Evolutionary conservation across 148 eudicot genomes (phyloP).

Genomic region (Vaccinium macrocarpon): DNA sequence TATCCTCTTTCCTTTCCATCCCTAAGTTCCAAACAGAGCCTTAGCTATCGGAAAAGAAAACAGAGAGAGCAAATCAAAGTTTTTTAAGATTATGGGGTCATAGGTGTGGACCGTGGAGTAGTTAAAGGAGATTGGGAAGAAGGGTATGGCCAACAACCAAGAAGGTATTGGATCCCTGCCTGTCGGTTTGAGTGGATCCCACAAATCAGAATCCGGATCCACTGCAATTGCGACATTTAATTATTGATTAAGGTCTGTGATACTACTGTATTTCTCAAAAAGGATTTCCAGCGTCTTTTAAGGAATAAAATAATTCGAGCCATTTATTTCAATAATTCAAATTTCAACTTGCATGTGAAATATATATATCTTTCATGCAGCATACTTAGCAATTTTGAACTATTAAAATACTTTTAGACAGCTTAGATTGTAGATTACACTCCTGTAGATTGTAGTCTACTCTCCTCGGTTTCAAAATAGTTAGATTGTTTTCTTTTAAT

Average conservation of each 20-base stretch:
- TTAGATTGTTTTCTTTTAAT: too few relatives aligned
- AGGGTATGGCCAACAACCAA: conserved; percentile 37
- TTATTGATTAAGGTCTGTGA: conserved; percentile 2
- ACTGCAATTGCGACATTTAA: conserved; percentile 17
- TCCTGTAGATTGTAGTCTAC: too few relatives aligned
- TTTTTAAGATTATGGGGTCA: not conserved
- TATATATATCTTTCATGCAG: too few relatives aligned
- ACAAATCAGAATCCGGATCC: conserved; percentile 48
- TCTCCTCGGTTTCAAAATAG: too few relatives aligned
- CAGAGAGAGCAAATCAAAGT: not conserved
- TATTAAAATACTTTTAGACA: too few relatives aligned
- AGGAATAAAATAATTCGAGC: not conserved
- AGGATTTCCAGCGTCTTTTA: not conserved
- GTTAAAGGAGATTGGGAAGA: conserved; percentile 3
- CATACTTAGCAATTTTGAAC: too few relatives aligned
- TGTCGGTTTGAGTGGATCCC: conserved; percentile 45
- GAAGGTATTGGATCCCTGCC: conserved; percentile 25
- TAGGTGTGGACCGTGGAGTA: not conserved
- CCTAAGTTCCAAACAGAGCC: too few relatives aligned
- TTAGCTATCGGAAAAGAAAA: too few relatives aligned
- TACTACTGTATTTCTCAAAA: conserved; percentile 16
- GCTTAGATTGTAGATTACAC: too few relatives aligned
- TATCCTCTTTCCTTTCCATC: too few relatives aligned
- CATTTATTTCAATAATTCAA: too few relatives aligned
- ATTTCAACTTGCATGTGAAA: too few relatives aligned